phyloP scores from a whole-genome alignment of 495 filamentous ascomycete genomes.

The Haplographium delicatum region DNA sequence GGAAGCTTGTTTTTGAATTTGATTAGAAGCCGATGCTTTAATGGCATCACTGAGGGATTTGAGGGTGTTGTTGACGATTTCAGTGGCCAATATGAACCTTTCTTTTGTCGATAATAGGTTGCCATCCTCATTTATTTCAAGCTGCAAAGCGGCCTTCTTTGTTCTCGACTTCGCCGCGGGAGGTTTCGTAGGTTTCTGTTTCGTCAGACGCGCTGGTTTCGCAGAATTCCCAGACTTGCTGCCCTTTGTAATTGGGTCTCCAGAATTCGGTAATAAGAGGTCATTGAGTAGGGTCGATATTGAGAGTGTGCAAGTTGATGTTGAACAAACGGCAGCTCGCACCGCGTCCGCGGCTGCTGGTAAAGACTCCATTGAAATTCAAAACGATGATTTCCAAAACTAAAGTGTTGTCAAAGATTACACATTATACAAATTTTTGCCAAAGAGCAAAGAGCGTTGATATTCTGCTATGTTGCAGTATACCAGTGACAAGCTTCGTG shows the following conservation, averaged over 20 bases:
- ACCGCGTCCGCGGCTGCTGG: slow-evolving; percentile 41
- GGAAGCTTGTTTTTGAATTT: slow-evolving; percentile 22
- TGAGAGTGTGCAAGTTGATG: slow-evolving; percentile 47
- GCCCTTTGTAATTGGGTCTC: neutral
- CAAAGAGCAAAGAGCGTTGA: neutral
- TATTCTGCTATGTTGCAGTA: slow-evolving; percentile 5
- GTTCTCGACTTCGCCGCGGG: slow-evolving; percentile 30
- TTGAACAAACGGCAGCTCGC: slow-evolving; percentile 43
- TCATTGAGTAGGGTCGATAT: slow-evolving; percentile 44
- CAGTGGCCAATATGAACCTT: slow-evolving; percentile 67
- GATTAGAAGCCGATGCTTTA: slow-evolving; percentile 38
- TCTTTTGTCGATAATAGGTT: slow-evolving; percentile 50
- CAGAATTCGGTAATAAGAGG: slow-evolving; percentile 34
- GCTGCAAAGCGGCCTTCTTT: slow-evolving; percentile 24
- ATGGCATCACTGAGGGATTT: slow-evolving; percentile 70
- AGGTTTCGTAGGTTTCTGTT: slow-evolving; percentile 32
- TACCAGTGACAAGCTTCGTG: too few species aligned
- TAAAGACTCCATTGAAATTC: slow-evolving; percentile 40
- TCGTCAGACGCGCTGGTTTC: slow-evolving; percentile 1
- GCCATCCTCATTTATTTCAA: slow-evolving; percentile 16
- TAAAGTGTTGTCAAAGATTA: slow-evolving; percentile 19
- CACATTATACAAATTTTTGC: slow-evolving; percentile 24
- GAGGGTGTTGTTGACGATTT: slow-evolving; percentile 71
- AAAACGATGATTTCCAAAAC: neutral
- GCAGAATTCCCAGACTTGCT: neutral